Base-by-base conservation (phyloP, 2,329 filamentous ascomycete species). In the Penicillium digitatum region DNA sequence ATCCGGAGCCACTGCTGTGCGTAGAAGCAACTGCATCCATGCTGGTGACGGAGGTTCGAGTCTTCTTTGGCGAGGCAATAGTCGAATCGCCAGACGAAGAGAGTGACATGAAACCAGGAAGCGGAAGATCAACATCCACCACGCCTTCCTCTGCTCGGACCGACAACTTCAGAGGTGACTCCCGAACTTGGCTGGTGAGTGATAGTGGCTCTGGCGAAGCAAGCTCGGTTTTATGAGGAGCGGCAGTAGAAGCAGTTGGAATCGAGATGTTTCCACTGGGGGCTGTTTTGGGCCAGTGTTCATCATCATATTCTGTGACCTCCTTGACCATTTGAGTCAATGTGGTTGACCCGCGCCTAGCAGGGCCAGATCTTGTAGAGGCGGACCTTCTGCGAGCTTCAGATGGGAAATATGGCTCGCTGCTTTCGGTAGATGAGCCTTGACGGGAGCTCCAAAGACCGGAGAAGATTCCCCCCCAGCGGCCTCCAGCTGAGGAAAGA, bases 121-220 rank as follows among this genome's bases (percentile, higher is more conserved):
- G 69, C 2, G 80, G 79, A 43, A 84, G 77, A 54, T 84, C 81
- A 47, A 85, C 81, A 61, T 85, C 82, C 29, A 85, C 79, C n/a
- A 84, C 78, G 1, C 82, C 82, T 60, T 85, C 82, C 27, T 80
- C 78, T 43, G 80, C 76, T 39, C 81, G 80, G n/a, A 82, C 79
- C 0, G 79, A 82, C 20, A 83, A 63, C 61, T 81, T 82, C 49
- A 82, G 61, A 9, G 75, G 76, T 11, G 77, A 76, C 40, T 79
- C 77, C 43, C 76, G 69, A 7, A 61, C 57, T 52, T 72, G 64
- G 31, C 71, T 67, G 5, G 58, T 62, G 31, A 66, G 60, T 9
- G 66, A 65, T 22, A 62, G 67, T 31, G 65, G 58, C 34, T 70
- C 68, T 40, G 59, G 67, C n/a, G 67, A 56, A 39, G 66, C 64